phyloP scores from a whole-genome alignment of 2,329 filamentous ascomycete species.

The Dichotomopilus funicola region DNA sequence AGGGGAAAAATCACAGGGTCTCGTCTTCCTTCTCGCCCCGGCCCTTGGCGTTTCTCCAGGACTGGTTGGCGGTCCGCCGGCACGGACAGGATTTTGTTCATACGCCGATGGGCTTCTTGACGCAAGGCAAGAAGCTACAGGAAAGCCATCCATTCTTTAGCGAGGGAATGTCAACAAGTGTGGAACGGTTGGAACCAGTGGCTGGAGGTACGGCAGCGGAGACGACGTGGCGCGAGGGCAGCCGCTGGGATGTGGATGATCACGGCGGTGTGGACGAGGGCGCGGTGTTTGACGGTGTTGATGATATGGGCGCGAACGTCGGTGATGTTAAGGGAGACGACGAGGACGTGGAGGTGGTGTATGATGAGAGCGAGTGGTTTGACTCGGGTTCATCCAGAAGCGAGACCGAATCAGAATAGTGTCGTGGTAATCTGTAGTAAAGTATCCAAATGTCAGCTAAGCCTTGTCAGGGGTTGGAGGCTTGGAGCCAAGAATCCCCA shows the following conservation, averaged over 20 bases:
- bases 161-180: neutral
- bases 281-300: constrained; percentile 13
- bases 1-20: neutral
- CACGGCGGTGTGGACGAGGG: constrained; percentile 1
- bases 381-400: neutral
- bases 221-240: neutral
- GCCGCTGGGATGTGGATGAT: neutral
- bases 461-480: neutral
- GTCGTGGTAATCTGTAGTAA: neutral
- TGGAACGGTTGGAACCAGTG: neutral
- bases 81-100: constrained; percentile 51
- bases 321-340: constrained; percentile 5
- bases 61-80: constrained; percentile 50
- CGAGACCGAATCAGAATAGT: neutral
- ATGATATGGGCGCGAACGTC: constrained; percentile 17
- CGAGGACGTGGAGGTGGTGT: constrained; percentile 6
- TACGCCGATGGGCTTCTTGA: constrained; percentile 53
- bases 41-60: constrained; percentile 44
- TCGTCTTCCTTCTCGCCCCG: constrained; percentile 24
- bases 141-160: constrained; percentile 47
- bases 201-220: neutral
- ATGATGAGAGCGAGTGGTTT: constrained; percentile 6
- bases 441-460: neutral
- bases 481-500: neutral
- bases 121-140: constrained; percentile 43